Percentiles rank a stretch among this genome's conserved stretches.
Conservation (phyloP, 805 yeast species). For the Myxozyma geophila region DNA sequence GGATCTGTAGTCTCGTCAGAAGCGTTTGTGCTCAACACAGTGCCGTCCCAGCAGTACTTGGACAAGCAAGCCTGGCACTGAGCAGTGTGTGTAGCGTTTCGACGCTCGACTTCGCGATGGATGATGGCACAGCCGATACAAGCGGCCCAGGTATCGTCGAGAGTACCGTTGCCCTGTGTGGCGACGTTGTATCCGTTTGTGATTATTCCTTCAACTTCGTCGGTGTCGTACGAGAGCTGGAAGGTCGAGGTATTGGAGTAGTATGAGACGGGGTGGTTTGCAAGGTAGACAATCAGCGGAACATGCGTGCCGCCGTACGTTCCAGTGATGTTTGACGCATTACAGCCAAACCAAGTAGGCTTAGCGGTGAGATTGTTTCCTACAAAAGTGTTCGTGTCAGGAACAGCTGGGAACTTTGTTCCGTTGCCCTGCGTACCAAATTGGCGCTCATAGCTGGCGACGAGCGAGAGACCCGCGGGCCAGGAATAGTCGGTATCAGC, state of each 20-base stretch:
- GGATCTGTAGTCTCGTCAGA: constrained; percentile 22
- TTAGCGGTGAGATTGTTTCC: constrained; percentile 63
- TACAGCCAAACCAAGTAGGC: constrained; percentile 86
- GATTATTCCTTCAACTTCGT: constrained; percentile 64
- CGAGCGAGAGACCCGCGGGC: constrained; percentile 69
- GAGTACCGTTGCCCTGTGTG: constrained; percentile 68
- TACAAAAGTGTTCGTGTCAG: constrained; percentile 65
- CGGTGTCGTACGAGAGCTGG: constrained; percentile 63
- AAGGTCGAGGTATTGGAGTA: constrained; percentile 73
- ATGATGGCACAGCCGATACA: constrained; percentile 87
- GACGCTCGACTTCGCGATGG: constrained; percentile 78
- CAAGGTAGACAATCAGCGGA: constrained; percentile 77
- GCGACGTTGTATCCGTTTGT: constrained; percentile 78
- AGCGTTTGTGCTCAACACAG: constrained; percentile 25
- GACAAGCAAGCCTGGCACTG: constrained; percentile 77
- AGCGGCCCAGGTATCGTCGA: constrained; percentile 68
- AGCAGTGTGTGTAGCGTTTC: constrained; percentile 60
- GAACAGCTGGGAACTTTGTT: constrained; percentile 79
- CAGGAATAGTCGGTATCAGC: constrained; percentile 59
- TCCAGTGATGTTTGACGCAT: constrained; percentile 62
- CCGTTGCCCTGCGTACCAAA: constrained; percentile 57
- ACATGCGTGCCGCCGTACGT: constrained; percentile 55
- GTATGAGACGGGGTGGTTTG: constrained; percentile 69
- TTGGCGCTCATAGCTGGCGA: constrained; percentile 64
- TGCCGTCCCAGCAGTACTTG: constrained; percentile 80